Base-by-base conservation (phyloP, 192 early-diverging fungal genomes). In the Coemansia sp. region DNA sequence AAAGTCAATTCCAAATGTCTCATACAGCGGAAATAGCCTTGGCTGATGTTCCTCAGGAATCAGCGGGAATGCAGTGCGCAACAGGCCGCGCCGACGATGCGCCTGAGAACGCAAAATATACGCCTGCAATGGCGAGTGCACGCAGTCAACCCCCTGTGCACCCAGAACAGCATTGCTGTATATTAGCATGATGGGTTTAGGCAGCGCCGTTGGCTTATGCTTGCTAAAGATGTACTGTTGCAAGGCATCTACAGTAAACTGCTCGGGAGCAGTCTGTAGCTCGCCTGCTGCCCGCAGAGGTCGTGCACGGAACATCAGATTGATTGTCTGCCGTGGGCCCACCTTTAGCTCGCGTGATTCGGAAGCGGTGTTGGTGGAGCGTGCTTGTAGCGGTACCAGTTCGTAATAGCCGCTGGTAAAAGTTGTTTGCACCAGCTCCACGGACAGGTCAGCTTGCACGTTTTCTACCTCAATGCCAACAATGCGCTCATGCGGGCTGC, bases 1-100 rank as follows among this genome's bases (percentile, higher is more conserved):
- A 53, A 98, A 81, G 56, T 98, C 95, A 12, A 95, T 81, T 53
- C 94, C 88, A 57, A 91, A 88, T 7, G 87, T 88, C 57, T 85
- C 89, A 66, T 90, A 98, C 8, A 94, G 64, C 8, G 93, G 85
- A 64, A 98, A 98, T 16, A 90, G 63, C 15, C 75, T 66, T 11
- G 62, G 38, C 18, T 89, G 80, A 30, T 84, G 71, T 4, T 65
- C 61, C 1, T 71, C 62, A 7, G 86, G 68, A 6, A 96, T 81
- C 28, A 71, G 80, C 0, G 92, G 81, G 61, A 88, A 94, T 38
- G 86, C 84, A 11, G 66, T 58, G 1, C 64, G 53, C 38, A 97
- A 69, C 3, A 82, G 70, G 10, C 64, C 77, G 40, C 84, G 82
- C 6, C 89, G 82, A 84, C 90, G 90, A 28, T 84, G 81, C 23